Percentiles rank a stretch among this genome's conserved stretches.
Evolutionary conservation across 768 basidiomycete species (phyloP).

Genomic region (Bullera alba): DNA sequence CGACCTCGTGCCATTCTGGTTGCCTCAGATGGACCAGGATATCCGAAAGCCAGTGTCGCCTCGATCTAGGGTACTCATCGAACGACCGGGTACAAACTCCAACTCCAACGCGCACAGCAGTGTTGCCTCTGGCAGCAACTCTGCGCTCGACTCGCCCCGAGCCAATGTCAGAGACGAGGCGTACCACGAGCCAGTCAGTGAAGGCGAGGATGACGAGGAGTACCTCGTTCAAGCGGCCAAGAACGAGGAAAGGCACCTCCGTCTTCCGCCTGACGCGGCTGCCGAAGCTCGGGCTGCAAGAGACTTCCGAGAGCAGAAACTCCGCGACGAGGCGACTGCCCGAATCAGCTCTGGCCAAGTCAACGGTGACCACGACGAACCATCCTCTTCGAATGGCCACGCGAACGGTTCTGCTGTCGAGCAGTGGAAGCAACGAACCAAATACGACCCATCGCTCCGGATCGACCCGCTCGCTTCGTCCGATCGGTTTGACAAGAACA

Average conservation of each 20-base stretch:
- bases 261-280: constrained; percentile 54
- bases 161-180: constrained; percentile 20
- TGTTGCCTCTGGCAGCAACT: constrained; percentile 43
- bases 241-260: constrained; percentile 75
- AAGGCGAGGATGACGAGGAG: constrained; percentile 79
- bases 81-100: constrained; percentile 56
- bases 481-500: constrained; percentile 71
- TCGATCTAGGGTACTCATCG: constrained; percentile 52
- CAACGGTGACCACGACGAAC: background rate
- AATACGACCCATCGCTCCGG: constrained; percentile 33
- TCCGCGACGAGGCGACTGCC: constrained; percentile 52
- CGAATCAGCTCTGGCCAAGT: constrained; percentile 6
- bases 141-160: constrained; percentile 50
- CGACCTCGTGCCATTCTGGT: constrained; percentile 95
- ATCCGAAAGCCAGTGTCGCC: constrained; percentile 88
- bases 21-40: constrained; percentile 86
- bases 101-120: constrained; percentile 32
- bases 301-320: constrained; percentile 73
- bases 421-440: constrained; percentile 3
- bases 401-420: background rate
- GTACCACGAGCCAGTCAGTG: constrained; percentile 87
- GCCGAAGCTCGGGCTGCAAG: constrained; percentile 75
- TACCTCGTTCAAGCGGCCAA: constrained; percentile 56
- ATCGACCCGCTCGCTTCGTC: constrained; percentile 84
- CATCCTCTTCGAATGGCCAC: constrained; percentile 1